Base-by-base conservation (phyloP, 345 rosid genomes). In the Erysimum cheiranthoides region DNA sequence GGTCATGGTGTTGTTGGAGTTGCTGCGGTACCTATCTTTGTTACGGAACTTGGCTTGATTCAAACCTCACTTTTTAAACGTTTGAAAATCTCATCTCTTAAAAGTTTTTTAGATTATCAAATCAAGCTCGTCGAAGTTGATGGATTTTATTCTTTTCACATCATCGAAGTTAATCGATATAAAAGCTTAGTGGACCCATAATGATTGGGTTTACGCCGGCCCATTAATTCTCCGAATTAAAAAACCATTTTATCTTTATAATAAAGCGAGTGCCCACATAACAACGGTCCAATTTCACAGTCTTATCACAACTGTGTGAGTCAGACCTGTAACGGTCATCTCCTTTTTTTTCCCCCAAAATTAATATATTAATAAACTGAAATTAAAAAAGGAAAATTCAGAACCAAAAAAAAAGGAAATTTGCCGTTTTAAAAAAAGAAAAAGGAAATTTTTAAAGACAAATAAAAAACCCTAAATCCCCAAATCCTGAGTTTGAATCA, bases 291-390 rank as follows among this genome's bases (percentile, higher is more conserved):
- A 71, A 56, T 61, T 60, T 46, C 31, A 56, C 46, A 35, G 66
- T 28, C 21, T 30, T 52, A 50, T 74, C 50, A 21, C 25, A 21
- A 21, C 1, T 21, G 21, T 40, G 62, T 54, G 56, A 28, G 74
- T 49, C 67, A 21, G 74, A 70, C 27, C 11, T 11, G 78, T 80
- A 89, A 89, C 93, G 93, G 93, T 86, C 88, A 84, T 78, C 30
- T 84, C 4, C 70, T 42, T 58, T 25, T 13, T n/a, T 25, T 5
- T 16, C 60, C 77, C 21, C 47, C 25, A 35, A 68, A 61, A 60
- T 28, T 21, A 52, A 32, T 31, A 38, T 27, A 47, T 38, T 58
- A 75, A 32, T 64, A 35, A 58, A 52, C 25, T 2, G 31, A 64
- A 56, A 31, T 14, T 18, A 66, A 36, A 74, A 58, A 59, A 36